A percentile compares a stretch with the other conserved stretches of the same genome.
phyloP scores from a whole-genome alignment of 1,284 basidiomycete genomes.

The Porodaedalea pini region DNA sequence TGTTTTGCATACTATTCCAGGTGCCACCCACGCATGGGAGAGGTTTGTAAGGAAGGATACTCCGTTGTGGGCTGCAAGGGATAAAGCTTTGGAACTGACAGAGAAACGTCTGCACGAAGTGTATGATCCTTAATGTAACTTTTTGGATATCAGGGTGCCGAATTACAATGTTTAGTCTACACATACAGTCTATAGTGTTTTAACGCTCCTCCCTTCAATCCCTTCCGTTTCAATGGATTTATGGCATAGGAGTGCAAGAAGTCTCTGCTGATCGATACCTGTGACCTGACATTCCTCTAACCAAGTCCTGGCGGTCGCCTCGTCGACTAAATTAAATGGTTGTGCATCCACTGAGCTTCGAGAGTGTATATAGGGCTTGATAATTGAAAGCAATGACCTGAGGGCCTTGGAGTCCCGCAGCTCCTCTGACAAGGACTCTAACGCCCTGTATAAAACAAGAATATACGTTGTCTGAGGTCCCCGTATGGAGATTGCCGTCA shows the following conservation, averaged over 20 bases:
- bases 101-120: slow-evolving; percentile 10
- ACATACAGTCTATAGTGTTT: neutral
- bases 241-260: slow-evolving; percentile 2
- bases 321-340: neutral
- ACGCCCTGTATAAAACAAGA: neutral
- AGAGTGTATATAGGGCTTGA: slow-evolving; percentile 1
- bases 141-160: neutral
- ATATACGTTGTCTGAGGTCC: slow-evolving; percentile 5
- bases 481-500: slow-evolving; percentile 8
- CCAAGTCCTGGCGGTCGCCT: neutral
- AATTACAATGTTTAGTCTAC: too few relatives aligned
- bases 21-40: slow-evolving; percentile 18
- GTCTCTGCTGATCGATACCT: slow-evolving; percentile 8
- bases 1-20: slow-evolving; percentile 10
- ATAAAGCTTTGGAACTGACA: slow-evolving; percentile 8
- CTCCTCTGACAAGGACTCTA: slow-evolving; percentile 1
- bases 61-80: slow-evolving; percentile 10
- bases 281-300: neutral
- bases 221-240: neutral
- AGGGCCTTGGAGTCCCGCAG: neutral
- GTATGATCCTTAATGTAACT: neutral
- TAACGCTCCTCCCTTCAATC: slow-evolving; percentile 4
- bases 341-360: neutral
- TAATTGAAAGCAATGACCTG: neutral
- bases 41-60: slow-evolving; percentile 8